phyloP scores from a whole-genome alignment of 495 filamentous ascomycete species.

The Chaetomidium leptoderma region DNA sequence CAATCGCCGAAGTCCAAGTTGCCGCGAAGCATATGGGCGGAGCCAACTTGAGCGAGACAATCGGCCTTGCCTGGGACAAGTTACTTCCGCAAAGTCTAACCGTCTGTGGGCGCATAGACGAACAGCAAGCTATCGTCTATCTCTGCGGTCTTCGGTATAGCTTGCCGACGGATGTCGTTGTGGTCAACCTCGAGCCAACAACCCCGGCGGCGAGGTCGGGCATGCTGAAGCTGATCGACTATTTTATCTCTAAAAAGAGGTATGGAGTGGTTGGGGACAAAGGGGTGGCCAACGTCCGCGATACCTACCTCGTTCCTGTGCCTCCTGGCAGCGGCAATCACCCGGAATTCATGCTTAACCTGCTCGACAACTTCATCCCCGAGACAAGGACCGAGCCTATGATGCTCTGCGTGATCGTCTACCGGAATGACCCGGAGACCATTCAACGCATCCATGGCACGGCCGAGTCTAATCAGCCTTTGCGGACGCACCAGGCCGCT shows the following conservation, averaged over 20 bases:
- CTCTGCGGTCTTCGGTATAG: constrained; percentile 76
- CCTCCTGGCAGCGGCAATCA: constrained; percentile 52
- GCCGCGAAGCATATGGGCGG: constrained; percentile 82
- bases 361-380: constrained; percentile 70
- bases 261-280: constrained; percentile 80
- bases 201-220: constrained; percentile 49
- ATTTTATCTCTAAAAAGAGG: constrained; percentile 68
- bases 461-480: constrained; percentile 3
- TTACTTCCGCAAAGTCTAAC: constrained; percentile 64
- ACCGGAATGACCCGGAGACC: constrained; percentile 51
- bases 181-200: constrained; percentile 59
- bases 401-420: constrained; percentile 73
- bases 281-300: constrained; percentile 62
- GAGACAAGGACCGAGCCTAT: constrained; percentile 61
- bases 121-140: constrained; percentile 78
- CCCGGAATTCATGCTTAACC: constrained; percentile 71
- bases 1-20: constrained; percentile 66
- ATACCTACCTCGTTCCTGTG: constrained; percentile 75
- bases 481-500: constrained; percentile 7
- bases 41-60: constrained; percentile 59
- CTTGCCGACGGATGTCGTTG: constrained; percentile 65
- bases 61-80: constrained; percentile 60
- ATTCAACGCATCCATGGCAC: constrained; percentile 39
- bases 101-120: constrained; percentile 79
- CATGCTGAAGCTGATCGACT: constrained; percentile 69